Evolutionary conservation across 2,329 filamentous ascomycete genomes (phyloP), one percentile per base, ranked within the genome.

Genomic region (Coleophoma crateriformis): DNA sequence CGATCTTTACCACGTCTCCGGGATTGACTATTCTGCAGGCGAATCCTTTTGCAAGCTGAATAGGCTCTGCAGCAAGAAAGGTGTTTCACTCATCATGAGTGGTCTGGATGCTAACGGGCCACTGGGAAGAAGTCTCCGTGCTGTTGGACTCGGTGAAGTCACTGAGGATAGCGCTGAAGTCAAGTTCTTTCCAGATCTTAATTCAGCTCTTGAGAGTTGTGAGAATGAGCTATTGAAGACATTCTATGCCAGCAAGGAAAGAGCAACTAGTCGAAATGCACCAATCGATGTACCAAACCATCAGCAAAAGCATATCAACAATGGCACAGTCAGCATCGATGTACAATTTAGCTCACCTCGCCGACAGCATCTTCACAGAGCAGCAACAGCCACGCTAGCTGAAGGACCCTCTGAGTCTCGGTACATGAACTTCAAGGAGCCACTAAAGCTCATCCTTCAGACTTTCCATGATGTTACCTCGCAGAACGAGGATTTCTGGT

Each of bases 401-500:
- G 86, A 87, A 54, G 78, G 10, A 70, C 77, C 45, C 72, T 77
- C 5, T 72, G 79, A 17, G 76, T 79, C 53, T 2, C 87, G 84
- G 62, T 97, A 91, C 87, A 84, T 87, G 61, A 82, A 84, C 58
- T 95, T 96, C 67, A 88, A 88, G 57, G 90, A 96, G 64, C 94
- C 94, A 0, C 79, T 97, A 7, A 87, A 89, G 1, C 81, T 99
- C 43, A 89, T 99, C 67, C 78, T 99, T 20, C 92, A 96, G 65
- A 89, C 94, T n/a, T 97, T 99, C 71, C 87, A 94, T 63, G 88
- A 90, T 41, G 74, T 96, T 12, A 95, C 88, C 46, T 75, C 82
- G 47, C 84, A 88, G 66, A 94, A 92, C 62, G 90, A 96, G 67
- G 91, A 96, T 67, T 97, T 97, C 65, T 99, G 94, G 94, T 92